Percentiles rank a stretch among this genome's conserved stretches.
Evolutionary conservation across 2,329 filamentous ascomycete species (phyloP).

Genomic region (Zelopaecilomyces penicillatus): DNA sequence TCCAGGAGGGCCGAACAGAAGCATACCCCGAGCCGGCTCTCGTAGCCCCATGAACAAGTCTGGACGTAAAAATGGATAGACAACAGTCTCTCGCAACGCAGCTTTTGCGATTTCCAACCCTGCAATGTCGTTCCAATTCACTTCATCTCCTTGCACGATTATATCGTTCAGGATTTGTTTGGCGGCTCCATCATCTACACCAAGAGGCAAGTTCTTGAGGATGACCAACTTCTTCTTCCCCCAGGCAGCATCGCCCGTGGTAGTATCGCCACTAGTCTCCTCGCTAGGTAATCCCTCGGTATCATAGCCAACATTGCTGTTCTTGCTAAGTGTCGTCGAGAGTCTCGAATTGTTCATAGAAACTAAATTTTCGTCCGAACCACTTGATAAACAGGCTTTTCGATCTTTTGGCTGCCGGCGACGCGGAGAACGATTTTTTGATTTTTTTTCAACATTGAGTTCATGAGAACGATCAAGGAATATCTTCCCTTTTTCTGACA

Average conservation of each 20-base stretch:
- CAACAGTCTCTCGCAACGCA: slow-evolving; percentile 87
- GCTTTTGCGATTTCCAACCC: slow-evolving; percentile 85
- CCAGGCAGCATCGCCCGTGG: slow-evolving; percentile 39
- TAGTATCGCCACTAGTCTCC: slow-evolving; percentile 32
- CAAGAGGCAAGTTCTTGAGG: slow-evolving; percentile 69
- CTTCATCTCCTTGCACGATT: slow-evolving; percentile 86
- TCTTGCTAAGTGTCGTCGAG: too few relatives aligned
- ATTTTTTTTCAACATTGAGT: too few relatives aligned
- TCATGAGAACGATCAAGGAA: too few relatives aligned
- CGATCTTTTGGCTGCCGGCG: too few relatives aligned
- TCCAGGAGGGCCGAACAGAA: slow-evolving; percentile 93
- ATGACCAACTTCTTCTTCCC: slow-evolving; percentile 55
- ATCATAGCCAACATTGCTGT: too few relatives aligned
- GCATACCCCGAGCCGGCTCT: slow-evolving; percentile 89
- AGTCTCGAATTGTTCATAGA: too few relatives aligned
- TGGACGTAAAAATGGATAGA: slow-evolving; percentile 91
- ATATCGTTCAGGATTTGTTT: slow-evolving; percentile 95
- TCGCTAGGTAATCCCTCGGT: slow-evolving; percentile 36
- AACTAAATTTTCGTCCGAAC: too few relatives aligned
- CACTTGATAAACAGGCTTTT: too few relatives aligned
- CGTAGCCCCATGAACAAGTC: slow-evolving; percentile 93
- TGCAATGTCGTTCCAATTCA: slow-evolving; percentile 89
- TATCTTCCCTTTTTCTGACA: too few relatives aligned
- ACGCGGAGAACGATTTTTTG: too few relatives aligned
- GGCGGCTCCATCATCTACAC: slow-evolving; percentile 73